These are phyloP conservation scores for Raphidocelis subcapitata DNA, from an alignment of 139 green algal genomes.

Conservation along the genomic window DNA sequence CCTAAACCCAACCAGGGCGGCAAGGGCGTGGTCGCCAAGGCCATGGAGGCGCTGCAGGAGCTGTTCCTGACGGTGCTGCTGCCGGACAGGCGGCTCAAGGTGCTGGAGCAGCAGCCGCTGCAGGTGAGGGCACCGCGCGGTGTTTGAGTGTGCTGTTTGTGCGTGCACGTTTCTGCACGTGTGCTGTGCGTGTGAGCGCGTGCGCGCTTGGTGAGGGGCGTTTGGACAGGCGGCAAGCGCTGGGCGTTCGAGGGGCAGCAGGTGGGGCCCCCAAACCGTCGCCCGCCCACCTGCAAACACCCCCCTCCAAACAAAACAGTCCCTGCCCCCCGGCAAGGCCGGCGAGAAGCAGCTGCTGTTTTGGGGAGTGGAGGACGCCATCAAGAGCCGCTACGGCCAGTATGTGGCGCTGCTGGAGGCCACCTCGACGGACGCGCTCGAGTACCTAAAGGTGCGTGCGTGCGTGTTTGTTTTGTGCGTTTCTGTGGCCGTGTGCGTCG, in stretches of 20 bases:
- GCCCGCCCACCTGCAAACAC: background rate
- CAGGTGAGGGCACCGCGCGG: conserved; percentile 10
- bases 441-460: background rate
- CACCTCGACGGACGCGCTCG: background rate
- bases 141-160: background rate
- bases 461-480: background rate
- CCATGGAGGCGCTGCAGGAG: conserved; percentile 80
- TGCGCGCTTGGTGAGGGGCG: no score
- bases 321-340: conserved; percentile 46
- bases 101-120: conserved; percentile 64
- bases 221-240: no score
- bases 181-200: no score
- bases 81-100: conserved; percentile 83
- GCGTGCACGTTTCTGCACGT: background rate
- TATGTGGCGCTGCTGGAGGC: conserved; percentile 68
- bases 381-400: conserved; percentile 73
- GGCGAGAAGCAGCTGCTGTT: conserved; percentile 70
- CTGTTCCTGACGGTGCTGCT: conserved; percentile 82
- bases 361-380: conserved; percentile 81
- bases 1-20: conserved; percentile 38
- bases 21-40: conserved; percentile 32
- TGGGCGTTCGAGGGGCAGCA: no score
- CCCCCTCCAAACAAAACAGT: background rate
- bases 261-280: conserved; percentile 36
- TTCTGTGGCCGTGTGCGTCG: no score